Conservation (phyloP, 257 asterid genomes). For the Handroanthus guayacan region DNA sequence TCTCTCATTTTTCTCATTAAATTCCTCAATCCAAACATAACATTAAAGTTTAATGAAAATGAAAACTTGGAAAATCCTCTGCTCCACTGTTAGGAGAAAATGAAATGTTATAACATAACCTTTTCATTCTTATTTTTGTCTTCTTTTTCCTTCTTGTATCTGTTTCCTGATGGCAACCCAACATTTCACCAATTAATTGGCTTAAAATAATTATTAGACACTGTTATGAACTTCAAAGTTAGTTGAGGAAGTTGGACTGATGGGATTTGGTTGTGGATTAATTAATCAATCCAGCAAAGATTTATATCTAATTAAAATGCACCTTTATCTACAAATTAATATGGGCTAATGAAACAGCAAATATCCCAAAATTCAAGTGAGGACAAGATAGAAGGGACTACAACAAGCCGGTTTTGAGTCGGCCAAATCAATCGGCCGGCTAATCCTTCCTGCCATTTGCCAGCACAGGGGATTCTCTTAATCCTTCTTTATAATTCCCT, state of each 20-base stretch:
- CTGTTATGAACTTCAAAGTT: constrained; percentile 38
- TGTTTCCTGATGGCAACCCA: neutral
- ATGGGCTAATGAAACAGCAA: constrained; percentile 29
- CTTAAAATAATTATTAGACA: neutral
- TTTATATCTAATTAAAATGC: constrained; percentile 15
- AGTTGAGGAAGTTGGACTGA: constrained; percentile 48
- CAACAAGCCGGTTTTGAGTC: constrained; percentile 56
- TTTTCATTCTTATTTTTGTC: too few species aligned
- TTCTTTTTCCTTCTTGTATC: too few species aligned
- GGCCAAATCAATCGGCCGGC: constrained; percentile 75
- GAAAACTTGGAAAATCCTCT: neutral
- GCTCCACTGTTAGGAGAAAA: neutral
- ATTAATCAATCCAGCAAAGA: constrained; percentile 10
- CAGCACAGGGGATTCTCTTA: constrained; percentile 47
- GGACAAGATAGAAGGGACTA: constrained; percentile 56
- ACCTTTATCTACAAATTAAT: constrained; percentile 29
- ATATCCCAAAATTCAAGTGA: constrained; percentile 45
- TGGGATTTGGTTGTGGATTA: constrained; percentile 23
- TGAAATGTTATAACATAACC: neutral
- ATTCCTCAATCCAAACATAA: too few species aligned
- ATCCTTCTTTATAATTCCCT: constrained; percentile 61
- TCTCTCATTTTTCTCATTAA: neutral
- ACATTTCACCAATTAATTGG: constrained; percentile 24
- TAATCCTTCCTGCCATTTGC: constrained; percentile 44
- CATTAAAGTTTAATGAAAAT: too few species aligned